Evolutionary conservation across 805 yeast genomes (phyloP), one percentile per base, ranked within the genome.

Genomic region (Candida methanosorbosa): DNA sequence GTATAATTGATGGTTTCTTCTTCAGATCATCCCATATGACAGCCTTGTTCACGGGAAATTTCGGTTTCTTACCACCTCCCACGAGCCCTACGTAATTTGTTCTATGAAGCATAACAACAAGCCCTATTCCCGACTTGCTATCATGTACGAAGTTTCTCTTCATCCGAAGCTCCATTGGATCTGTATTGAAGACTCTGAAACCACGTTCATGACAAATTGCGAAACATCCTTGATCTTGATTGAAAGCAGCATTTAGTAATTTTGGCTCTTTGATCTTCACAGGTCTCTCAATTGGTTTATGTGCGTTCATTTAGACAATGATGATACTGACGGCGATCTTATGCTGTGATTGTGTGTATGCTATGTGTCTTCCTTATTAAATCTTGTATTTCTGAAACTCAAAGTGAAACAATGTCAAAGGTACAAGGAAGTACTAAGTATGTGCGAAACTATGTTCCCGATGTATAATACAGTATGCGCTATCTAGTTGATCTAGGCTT

Each of bases 11-110:
- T 20, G 78, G 78, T 44, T 77, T 78, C 42, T 79, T 71, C 56
- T 84, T 83, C 40, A 84, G 57, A 54, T 90, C 97, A 57, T 90
- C 97, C 95, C 96, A 92, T 14, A 90, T 78, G 24, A 86, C 70
- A 26, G 87, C 72, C 54, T 82, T 83, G 59, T 84, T 85, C 44
- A 74, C 67, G 1, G 95, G 82, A 48, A 75, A 84, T 40, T 74
- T 68, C 17, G 96, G 96, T 38, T 69, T 70, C 41, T 70, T 68
- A 2, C 96, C 96, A 14, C 96, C 96, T 1, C 97, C 96, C 0
- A 87, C 84, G 29, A 92, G 59, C 1, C 90, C 95, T 35, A 90
- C 67, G 52, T 87, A 88, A 59, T 90, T 90, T 0, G 97, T 87
- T 29, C 96, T 71, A 53, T 86, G 83, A 5, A 90, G 75, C 95